A percentile compares a stretch with the other conserved stretches of the same genome.
Conservation (phyloP, 2,329 filamentous ascomycete genomes). For the Penicillium brasilianum region DNA sequence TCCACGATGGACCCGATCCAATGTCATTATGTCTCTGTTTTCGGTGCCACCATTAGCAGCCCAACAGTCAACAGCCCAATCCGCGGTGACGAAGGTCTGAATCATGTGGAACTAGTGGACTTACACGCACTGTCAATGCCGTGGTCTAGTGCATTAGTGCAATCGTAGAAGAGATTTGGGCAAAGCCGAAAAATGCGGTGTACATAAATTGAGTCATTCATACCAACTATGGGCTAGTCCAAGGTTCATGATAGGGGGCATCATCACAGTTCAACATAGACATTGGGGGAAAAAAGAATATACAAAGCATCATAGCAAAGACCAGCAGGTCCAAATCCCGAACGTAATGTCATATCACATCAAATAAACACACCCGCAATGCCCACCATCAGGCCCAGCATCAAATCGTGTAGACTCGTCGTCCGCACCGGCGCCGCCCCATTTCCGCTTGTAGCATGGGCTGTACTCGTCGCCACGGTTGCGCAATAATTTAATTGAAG, state of each 20-base stretch:
- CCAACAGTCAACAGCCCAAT: slow-evolving; percentile 11
- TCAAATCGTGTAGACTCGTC: slow-evolving; percentile 50
- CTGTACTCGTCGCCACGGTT: slow-evolving; percentile 35
- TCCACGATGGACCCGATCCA: neutral
- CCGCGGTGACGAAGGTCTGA: neutral
- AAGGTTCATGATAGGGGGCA: neutral
- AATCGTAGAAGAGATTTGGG: neutral
- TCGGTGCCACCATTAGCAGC: slow-evolving; percentile 12
- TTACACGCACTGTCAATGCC: neutral
- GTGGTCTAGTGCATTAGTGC: neutral
- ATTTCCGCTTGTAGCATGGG: slow-evolving; percentile 37
- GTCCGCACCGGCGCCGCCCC: slow-evolving; percentile 36
- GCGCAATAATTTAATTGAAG: slow-evolving; percentile 54
- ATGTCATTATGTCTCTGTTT: neutral
- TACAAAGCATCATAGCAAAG: slow-evolving; percentile 2
- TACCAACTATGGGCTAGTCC: slow-evolving; percentile 6
- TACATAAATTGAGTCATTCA: slow-evolving; percentile 5
- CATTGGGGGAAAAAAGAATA: slow-evolving; percentile 4
- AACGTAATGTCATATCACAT: slow-evolving; percentile 27
- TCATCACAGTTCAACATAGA: slow-evolving; percentile 3
- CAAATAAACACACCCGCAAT: slow-evolving; percentile 52
- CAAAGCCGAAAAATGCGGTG: slow-evolving; percentile 1
- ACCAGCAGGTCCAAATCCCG: neutral
- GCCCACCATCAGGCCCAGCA: slow-evolving; percentile 50
- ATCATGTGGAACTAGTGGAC: neutral